Base-by-base conservation (phyloP, 2,329 filamentous ascomycete species). In the Penicillium sp. region DNA sequence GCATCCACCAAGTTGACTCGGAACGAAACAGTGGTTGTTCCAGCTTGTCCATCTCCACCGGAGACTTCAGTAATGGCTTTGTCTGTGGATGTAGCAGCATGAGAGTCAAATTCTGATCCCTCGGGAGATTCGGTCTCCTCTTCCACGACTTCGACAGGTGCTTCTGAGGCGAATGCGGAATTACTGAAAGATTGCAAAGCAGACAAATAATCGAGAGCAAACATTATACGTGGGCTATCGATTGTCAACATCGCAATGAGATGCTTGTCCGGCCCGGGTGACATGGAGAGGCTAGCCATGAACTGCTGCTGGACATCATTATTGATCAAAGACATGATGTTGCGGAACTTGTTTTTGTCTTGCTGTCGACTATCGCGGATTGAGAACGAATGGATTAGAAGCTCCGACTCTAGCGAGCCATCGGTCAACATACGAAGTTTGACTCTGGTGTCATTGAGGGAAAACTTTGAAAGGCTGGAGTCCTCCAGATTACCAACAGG, bases 321-420 rank as follows among this genome's bases (percentile, higher is more conserved):
- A 76, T 97, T 98, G 71, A 93, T 93, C 58, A 96, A 89, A 1
- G 93, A 93, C 95, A 99, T 98, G 79, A 99, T 97, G 75, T 94
- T 96, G 54, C 93, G 88, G 83, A 96, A 99, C 73, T 96, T 97
- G 81, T 97, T 99, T 5, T 89, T 91, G 69, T 96, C 93, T 57
- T 87, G 86, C 4, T 87, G 88, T n/a, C 96, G 89, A 65, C 90
- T 97, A 75, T 99, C 95, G 58, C 91, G 87, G 66, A 98, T 97
- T 0, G 93, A 97, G 75, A 99, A 97, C 0, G 94, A 95, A 61
- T 95, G 90, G 16, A 99, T 93, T 38, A 97, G 84, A 6, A 99
- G 85, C 73, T 99, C 96, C 2, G 93, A 93, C 75, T 99, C 95
- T 43, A 99, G 78, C 0, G 93, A 93, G 6, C 90, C 89, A 75